Conservation (phyloP, 495 filamentous ascomycete genomes). For the Amphirosellinia nigrospora region DNA sequence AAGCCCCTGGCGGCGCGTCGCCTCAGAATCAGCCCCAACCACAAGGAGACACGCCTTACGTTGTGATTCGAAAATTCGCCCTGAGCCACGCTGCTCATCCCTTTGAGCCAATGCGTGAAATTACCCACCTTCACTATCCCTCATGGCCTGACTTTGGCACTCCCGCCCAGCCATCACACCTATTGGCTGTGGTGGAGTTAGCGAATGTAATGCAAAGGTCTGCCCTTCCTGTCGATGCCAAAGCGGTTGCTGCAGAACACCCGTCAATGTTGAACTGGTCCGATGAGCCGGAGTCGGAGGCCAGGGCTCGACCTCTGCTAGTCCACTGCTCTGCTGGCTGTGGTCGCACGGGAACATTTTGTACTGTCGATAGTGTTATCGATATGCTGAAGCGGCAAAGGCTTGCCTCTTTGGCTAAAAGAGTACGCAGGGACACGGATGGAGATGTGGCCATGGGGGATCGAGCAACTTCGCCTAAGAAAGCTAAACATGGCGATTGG, state of each 20-base stretch:
- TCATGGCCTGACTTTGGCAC: conserved; percentile 97
- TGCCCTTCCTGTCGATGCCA: conserved; percentile 45
- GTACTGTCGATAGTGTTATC: conserved; percentile 92
- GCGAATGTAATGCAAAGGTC: conserved; percentile 68
- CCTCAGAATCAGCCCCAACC: conserved; percentile 23
- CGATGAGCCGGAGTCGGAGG: conserved; percentile 61
- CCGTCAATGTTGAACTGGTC: conserved; percentile 42
- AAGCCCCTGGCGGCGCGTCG: background rate
- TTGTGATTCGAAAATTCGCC: conserved; percentile 86
- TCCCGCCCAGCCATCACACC: conserved; percentile 83
- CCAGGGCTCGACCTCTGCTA: conserved; percentile 70
- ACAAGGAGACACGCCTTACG: conserved; percentile 67
- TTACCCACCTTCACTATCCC: conserved; percentile 93
- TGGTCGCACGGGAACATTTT: conserved; percentile 94
- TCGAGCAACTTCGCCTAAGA: background rate
- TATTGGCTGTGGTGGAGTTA: conserved; percentile 86
- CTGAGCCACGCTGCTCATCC: conserved; percentile 77
- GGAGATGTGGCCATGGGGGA: conserved; percentile 51
- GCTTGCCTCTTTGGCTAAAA: conserved; percentile 37
- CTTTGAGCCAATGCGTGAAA: conserved; percentile 86
- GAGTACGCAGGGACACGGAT: conserved; percentile 45
- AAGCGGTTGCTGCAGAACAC: conserved; percentile 38
- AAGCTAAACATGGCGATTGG: conserved; percentile 18
- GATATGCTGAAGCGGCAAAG: conserved; percentile 89
- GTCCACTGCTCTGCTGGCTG: conserved; percentile 97